Evolutionary conservation across 805 yeast genomes (phyloP).

Genomic region (Candida orba): DNA sequence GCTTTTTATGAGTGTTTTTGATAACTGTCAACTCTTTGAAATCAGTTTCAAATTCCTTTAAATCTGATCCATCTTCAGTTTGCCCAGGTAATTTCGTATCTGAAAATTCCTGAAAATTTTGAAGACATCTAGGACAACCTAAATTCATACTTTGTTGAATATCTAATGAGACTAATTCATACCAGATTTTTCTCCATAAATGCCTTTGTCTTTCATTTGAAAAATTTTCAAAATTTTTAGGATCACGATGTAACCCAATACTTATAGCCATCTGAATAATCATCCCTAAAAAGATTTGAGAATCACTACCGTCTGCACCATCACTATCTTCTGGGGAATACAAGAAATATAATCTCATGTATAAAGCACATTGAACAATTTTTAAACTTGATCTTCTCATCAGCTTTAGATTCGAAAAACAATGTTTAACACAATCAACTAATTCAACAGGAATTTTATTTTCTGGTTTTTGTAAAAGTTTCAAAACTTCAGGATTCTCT

Average conservation of each 20-base stretch:
- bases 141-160: conserved; percentile 34
- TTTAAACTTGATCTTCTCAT: conserved; percentile 39
- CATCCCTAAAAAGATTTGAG: conserved; percentile 48
- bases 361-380: conserved; percentile 53
- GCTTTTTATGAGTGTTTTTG: conserved; percentile 39
- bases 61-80: conserved; percentile 14
- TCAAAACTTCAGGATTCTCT: conserved; percentile 12
- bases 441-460: conserved; percentile 34
- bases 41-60: conserved; percentile 23
- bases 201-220: conserved; percentile 34
- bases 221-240: conserved; percentile 42
- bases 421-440: conserved; percentile 39
- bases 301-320: conserved; percentile 51
- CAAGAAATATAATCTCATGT: conserved; percentile 46
- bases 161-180: conserved; percentile 35
- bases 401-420: conserved; percentile 35
- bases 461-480: conserved; percentile 31
- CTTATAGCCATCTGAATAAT: conserved; percentile 60
- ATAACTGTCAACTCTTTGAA: conserved; percentile 41
- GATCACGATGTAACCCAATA: conserved; percentile 65
- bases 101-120: conserved; percentile 31
- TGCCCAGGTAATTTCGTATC: conserved; percentile 38
- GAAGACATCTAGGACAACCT: conserved; percentile 34
- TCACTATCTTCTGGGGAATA: conserved; percentile 57
- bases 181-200: conserved; percentile 56